Base-by-base conservation (phyloP, 1,139 yeast species). In the Pneumocystis wakefieldiae region DNA sequence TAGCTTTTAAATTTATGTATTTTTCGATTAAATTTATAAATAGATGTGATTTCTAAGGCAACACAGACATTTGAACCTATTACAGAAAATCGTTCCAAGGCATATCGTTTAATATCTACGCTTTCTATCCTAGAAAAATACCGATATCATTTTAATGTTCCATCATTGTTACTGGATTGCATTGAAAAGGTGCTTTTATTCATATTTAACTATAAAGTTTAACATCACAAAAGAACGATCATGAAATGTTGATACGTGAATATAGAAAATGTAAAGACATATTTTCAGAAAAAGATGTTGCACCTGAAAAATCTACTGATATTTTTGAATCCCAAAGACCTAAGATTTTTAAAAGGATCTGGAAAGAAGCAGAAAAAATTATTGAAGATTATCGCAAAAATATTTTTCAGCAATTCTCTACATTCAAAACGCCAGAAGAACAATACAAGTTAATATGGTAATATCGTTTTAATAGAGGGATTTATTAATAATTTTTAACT, bases 1-100 rank as follows among this genome's bases (percentile, higher is more conserved):
- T 67, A 41, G 5, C 64, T 24, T n/a, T n/a, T n/a, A 2, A 12
- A 35, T 19, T 29, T n/a, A 8, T 29, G 1, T 32, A 4, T 29
- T 29, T 35, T 55, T 28, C 8, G 19, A 35, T 12, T 17, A 28
- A n/a, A 39, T 17, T 37, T 57, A 29, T 63, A 24, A 10, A 12
- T 61, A 60, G 69, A 75, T 10, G 74, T 77, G 38, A 72, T 71
- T 57, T 68, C 73, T 36, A 72, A 73, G n/a, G 85, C 91, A 0
- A 79, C 88, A 0, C 76, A 84, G 66, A 77, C 86, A 72, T 80
- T 89, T 67, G 83, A 90, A 67, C 97, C 97, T 0, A 82, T 91
- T 6, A 74, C 85, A 63, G 86, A 85, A 62, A 82, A 83, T 64
- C 80, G 83, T 65, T 75, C 78, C 10, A 83, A 82, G 68, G 87